Percentiles rank a stretch among this genome's conserved stretches.
phyloP scores from a whole-genome alignment of 352 stramenopile species.

The Pythium vanterpoolii region DNA sequence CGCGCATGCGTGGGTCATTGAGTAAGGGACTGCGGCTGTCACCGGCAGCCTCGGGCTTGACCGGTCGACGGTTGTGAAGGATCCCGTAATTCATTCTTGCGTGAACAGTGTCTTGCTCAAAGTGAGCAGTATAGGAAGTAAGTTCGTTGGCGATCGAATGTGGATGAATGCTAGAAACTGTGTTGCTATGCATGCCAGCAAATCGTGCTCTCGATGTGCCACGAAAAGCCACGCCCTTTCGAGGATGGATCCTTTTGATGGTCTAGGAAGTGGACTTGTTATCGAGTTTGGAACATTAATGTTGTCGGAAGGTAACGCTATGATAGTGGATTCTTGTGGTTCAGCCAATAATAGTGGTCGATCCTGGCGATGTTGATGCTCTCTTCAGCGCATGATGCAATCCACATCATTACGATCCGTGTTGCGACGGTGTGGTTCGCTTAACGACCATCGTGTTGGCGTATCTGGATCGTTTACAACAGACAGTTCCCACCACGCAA shows the following conservation, averaged over 20 bases:
- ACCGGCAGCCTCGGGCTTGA: constrained; percentile 18
- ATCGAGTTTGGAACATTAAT: background rate
- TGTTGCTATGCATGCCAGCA: background rate
- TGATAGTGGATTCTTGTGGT: constrained; percentile 24
- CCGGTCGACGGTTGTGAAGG: constrained; percentile 67
- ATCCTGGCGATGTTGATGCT: constrained; percentile 20
- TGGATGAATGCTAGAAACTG: background rate
- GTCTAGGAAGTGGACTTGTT: background rate
- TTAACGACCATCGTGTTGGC: background rate
- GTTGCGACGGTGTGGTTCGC: background rate
- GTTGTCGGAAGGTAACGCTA: constrained; percentile 17
- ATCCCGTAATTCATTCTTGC: constrained; percentile 82
- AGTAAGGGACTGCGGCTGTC: constrained; percentile 39
- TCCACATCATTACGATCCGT: background rate
- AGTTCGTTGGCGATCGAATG: no score
- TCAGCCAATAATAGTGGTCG: constrained; percentile 11
- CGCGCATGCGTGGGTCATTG: constrained; percentile 56
- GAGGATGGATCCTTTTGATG: background rate
- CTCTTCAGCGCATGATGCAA: constrained; percentile 19
- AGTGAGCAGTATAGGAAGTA: no score
- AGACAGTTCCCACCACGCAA: constrained; percentile 3
- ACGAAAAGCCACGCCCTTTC: constrained; percentile 24
- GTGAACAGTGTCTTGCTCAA: no score
- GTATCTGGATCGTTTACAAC: constrained; percentile 17
- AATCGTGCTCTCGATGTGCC: background rate